Evolutionary conservation across 768 basidiomycete genomes (phyloP).

Genomic region (Lactarius hengduanensis): DNA sequence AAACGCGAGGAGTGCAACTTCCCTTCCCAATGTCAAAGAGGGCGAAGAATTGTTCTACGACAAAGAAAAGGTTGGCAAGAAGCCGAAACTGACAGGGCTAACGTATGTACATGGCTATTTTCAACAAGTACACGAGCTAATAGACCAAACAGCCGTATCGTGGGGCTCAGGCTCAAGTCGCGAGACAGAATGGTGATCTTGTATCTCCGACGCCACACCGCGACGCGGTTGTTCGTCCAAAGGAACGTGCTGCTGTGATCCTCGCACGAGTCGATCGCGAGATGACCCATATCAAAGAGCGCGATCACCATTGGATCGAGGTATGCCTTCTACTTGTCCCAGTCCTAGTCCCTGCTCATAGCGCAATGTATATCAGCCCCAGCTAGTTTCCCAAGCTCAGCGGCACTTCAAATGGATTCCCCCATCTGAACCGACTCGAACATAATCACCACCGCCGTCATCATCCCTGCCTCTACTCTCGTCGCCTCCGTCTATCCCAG

Average conservation of each 20-base stretch:
- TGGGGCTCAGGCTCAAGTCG: constrained; percentile 52
- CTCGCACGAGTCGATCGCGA: constrained; percentile 61
- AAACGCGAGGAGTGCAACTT: constrained; percentile 73
- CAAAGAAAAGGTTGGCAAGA: constrained; percentile 64
- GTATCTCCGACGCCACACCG: constrained; percentile 42
- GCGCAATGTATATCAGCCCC: constrained; percentile 62
- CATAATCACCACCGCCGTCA: constrained; percentile 34
- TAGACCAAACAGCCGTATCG: constrained; percentile 39
- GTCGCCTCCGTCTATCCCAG: constrained; percentile 36
- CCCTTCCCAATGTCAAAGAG: constrained; percentile 57
- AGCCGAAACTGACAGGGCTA: constrained; percentile 42
- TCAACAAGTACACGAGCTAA: background rate
- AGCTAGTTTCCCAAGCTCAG: constrained; percentile 50
- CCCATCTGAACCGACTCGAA: constrained; percentile 33
- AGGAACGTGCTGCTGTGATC: constrained; percentile 62
- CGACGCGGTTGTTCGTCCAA: constrained; percentile 58
- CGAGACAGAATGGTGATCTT: constrained; percentile 42
- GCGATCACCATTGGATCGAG: constrained; percentile 60
- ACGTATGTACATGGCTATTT: constrained; percentile 30
- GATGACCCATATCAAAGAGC: constrained; percentile 57
- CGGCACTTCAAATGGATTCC: constrained; percentile 38
- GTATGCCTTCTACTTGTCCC: no score
- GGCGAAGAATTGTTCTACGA: constrained; percentile 67
- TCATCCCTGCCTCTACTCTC: constrained; percentile 30
- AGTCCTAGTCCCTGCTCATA: constrained; percentile 12